Evolutionary conservation across 805 yeast genomes (phyloP).

Genomic region (Monosporozyma yasuniensis): DNA sequence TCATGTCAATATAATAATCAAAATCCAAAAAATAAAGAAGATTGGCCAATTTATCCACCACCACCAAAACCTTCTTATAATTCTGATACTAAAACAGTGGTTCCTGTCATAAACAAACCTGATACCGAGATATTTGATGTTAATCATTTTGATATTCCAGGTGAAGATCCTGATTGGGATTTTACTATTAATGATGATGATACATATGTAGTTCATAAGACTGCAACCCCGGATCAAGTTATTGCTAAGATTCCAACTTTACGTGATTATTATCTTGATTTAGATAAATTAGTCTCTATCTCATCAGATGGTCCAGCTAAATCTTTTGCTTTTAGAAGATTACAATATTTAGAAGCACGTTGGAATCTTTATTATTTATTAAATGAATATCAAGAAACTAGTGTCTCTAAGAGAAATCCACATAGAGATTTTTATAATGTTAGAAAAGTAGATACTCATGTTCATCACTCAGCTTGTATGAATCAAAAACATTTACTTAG

Average conservation of each 20-base stretch:
- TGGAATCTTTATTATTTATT: slow-evolving; percentile 86
- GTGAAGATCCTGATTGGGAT: slow-evolving; percentile 44
- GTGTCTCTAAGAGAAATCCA: slow-evolving; percentile 84
- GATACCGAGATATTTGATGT: slow-evolving; percentile 38
- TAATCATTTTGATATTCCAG: slow-evolving; percentile 36
- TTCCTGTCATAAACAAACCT: slow-evolving; percentile 32
- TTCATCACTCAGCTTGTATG: slow-evolving; percentile 98
- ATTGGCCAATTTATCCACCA: slow-evolving; percentile 81
- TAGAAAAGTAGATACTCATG: slow-evolving; percentile 63
- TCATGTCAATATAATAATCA: slow-evolving; percentile 66
- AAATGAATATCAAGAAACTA: slow-evolving; percentile 87
- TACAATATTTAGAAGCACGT: slow-evolving; percentile 90
- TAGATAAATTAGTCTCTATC: slow-evolving; percentile 60
- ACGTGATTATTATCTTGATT: slow-evolving; percentile 75
- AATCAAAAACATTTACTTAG: slow-evolving; percentile 93
- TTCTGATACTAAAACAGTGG: slow-evolving; percentile 45
- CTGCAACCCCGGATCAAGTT: slow-evolving; percentile 27
- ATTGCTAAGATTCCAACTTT: slow-evolving; percentile 68
- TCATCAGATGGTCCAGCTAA: slow-evolving; percentile 95
- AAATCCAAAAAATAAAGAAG: slow-evolving; percentile 72
- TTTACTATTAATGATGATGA: slow-evolving; percentile 51
- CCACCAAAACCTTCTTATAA: slow-evolving; percentile 92
- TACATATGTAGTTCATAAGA: slow-evolving; percentile 52
- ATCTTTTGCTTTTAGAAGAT: slow-evolving; percentile 87
- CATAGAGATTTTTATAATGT: slow-evolving; percentile 64